Evolutionary conservation across 129 eudicot species (phyloP).

Genomic region (Arctium lappa): DNA sequence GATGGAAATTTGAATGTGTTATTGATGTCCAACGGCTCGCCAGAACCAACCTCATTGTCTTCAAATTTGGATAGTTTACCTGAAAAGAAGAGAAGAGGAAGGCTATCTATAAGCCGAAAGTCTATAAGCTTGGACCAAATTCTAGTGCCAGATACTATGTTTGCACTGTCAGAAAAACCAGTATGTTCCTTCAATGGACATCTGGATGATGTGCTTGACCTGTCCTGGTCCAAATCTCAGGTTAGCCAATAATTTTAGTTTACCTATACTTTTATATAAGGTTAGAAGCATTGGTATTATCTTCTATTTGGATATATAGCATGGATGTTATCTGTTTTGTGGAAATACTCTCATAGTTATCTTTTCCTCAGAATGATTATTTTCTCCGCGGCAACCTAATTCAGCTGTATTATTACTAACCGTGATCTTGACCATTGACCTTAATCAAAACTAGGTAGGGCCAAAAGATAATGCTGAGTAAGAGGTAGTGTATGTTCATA

Average conservation of each 20-base stretch:
- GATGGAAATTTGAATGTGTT: constrained; percentile 79
- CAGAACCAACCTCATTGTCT: constrained; percentile 66
- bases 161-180: constrained; percentile 87
- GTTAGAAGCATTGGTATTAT: background rate
- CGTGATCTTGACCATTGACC: constrained; percentile 4
- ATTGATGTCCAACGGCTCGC: constrained; percentile 68
- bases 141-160: constrained; percentile 76
- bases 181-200: constrained; percentile 87
- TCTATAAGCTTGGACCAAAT: constrained; percentile 82
- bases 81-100: constrained; percentile 87
- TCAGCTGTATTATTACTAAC: background rate
- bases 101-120: constrained; percentile 82
- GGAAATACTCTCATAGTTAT: background rate
- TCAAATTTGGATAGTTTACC: constrained; percentile 48
- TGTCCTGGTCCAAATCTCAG: constrained; percentile 99
- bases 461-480: constrained; percentile 1
- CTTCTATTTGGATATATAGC: background rate
- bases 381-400: background rate
- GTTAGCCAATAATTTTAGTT: constrained; percentile 38
- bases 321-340: constrained; percentile 12
- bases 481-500: background rate
- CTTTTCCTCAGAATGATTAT: background rate
- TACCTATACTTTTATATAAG: background rate
- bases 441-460: constrained; percentile 8
- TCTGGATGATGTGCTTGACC: constrained; percentile 80